A percentile compares a stretch with the other conserved stretches of the same genome.
Conservation (phyloP, 2,329 filamentous ascomycete species). For the Monilinia vaccinii-corymbosi region DNA sequence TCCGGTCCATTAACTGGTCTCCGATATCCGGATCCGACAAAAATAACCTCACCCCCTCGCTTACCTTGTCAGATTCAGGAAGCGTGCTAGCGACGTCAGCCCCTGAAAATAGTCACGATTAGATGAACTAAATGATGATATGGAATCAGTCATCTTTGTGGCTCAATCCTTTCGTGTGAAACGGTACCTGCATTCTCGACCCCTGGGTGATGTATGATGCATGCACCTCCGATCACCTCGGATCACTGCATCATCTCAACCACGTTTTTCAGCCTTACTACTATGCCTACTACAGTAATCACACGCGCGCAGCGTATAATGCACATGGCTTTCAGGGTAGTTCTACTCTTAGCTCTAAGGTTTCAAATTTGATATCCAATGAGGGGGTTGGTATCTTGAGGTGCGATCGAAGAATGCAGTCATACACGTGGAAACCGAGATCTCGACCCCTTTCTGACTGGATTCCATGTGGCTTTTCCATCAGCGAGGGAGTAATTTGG, state of each 20-base stretch:
- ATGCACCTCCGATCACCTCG: background rate
- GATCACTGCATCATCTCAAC: background rate
- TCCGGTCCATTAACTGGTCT: background rate
- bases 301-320: background rate
- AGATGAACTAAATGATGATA: background rate
- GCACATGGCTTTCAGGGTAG: background rate
- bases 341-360: background rate
- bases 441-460: background rate
- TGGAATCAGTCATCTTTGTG: background rate
- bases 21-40: conserved; percentile 4
- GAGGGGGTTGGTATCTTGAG: background rate
- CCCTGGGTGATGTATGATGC: background rate
- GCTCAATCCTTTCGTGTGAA: background rate
- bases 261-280: background rate
- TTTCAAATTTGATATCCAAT: background rate
- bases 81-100: background rate
- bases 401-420: background rate
- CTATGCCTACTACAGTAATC: background rate
- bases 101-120: background rate
- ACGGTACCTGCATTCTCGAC: background rate
- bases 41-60: background rate
- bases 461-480: background rate
- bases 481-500: background rate
- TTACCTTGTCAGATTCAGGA: conserved; percentile 4
- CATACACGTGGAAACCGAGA: conserved; percentile 2